Conservation (phyloP, 1,284 basidiomycete genomes). For the Fistulina hepatica region DNA sequence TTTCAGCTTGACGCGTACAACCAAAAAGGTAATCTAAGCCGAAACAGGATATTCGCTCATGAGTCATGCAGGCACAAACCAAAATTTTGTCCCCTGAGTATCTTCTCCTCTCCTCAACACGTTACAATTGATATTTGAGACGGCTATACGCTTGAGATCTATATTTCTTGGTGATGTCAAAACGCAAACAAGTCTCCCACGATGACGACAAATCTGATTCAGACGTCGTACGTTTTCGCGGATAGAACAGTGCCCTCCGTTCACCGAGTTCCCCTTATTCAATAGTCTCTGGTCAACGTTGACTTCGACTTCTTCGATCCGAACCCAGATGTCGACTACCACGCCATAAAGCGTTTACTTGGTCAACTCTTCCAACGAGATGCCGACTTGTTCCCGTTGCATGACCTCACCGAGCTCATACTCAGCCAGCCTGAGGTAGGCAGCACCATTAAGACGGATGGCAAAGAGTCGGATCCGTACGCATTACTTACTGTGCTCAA, state of each 20-base stretch:
- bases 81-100: too few species aligned
- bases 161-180: too few species aligned
- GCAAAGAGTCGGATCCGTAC: constrained; percentile 79
- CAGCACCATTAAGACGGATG: constrained; percentile 89
- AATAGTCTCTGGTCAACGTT: constrained; percentile 52
- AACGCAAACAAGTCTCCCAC: constrained; percentile 19
- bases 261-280: constrained; percentile 8
- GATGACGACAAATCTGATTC: constrained; percentile 19
- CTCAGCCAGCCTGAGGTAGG: constrained; percentile 66
- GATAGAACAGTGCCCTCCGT: constrained; percentile 1
- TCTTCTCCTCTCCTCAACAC: too few species aligned
- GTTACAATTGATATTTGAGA: too few species aligned
- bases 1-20: too few species aligned
- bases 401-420: constrained; percentile 71
- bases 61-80: too few species aligned
- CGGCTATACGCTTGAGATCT: too few species aligned
- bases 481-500: constrained; percentile 78
- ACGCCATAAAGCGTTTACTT: constrained; percentile 74
- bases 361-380: constrained; percentile 78
- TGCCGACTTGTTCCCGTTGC: constrained; percentile 56
- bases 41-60: too few species aligned
- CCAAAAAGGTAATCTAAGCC: too few species aligned
- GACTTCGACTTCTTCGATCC: constrained; percentile 91
- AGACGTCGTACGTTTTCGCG: constrained; percentile 16
- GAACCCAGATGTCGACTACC: constrained; percentile 73